Conservation (phyloP, 2,329 filamentous ascomycete genomes). For the Fusarium longipes region DNA sequence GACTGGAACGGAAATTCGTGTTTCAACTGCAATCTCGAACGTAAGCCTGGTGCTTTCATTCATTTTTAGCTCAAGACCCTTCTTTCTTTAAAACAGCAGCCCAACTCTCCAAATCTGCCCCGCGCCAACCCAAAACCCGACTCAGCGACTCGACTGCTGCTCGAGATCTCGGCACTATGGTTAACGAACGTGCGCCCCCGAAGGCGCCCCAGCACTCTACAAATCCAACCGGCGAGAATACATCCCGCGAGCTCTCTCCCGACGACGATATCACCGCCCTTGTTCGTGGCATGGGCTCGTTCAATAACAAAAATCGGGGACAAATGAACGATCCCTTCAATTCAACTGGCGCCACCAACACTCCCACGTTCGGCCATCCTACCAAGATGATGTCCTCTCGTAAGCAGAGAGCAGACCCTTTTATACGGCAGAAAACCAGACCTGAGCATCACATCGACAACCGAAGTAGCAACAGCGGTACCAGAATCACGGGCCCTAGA, state of each 20-base stretch:
- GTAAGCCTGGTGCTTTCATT: conserved; percentile 35
- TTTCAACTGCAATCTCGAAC: background rate
- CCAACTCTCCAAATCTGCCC: conserved; percentile 28
- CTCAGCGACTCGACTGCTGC: conserved; percentile 28
- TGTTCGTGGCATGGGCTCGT: conserved; percentile 47
- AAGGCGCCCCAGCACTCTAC: conserved; percentile 57
- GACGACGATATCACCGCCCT: conserved; percentile 52
- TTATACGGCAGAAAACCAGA: conserved; percentile 64
- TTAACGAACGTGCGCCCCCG: conserved; percentile 59
- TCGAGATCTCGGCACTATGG: conserved; percentile 53
- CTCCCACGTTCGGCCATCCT: conserved; percentile 53
- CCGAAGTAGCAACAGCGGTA: conserved; percentile 46
- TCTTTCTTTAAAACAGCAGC: conserved; percentile 30
- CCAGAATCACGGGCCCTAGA: conserved; percentile 60
- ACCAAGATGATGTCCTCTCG: conserved; percentile 61
- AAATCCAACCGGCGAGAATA: conserved; percentile 47
- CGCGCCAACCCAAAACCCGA: conserved; percentile 16
- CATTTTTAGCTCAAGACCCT: conserved; percentile 39
- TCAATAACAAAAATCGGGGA: conserved; percentile 42
- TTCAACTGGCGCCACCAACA: conserved; percentile 25
- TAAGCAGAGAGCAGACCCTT: conserved; percentile 67
- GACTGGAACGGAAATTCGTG: conserved; percentile 4
- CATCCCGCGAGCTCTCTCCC: conserved; percentile 45
- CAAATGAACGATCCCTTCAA: conserved; percentile 26
- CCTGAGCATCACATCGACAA: conserved; percentile 67